Base-by-base conservation (phyloP, 441 rosid species). In the Manihot esculenta region DNA sequence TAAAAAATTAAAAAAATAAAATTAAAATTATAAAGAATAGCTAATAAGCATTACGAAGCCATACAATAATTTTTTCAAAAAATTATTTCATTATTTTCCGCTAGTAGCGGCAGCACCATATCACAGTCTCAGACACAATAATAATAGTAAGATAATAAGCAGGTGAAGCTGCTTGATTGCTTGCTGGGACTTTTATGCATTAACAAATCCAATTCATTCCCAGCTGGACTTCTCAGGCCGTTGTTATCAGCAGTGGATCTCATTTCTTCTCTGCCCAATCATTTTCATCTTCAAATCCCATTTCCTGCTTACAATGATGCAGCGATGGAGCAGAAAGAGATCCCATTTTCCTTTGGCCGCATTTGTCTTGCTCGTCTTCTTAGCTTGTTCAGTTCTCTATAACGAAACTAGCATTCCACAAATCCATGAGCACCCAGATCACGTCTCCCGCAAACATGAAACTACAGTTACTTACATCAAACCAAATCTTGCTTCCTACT, bases 251-350 rank as follows among this genome's bases (percentile, higher is more conserved):
- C 6, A 5, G 18, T 5, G 27, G 61, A 26, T 30, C 61, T 56
- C 18, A 56, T 12, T 17, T 21, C 18, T 20, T 12, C 30, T 21
- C 18, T 20, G 26, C 1, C 15, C 53, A 1, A 1, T 11, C 23
- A 33, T 20, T 1, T 6, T 47, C 54, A 45, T 18, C 17, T 42
- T 23, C 24, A 50, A n/a, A 5, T 10, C 41, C 15, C 57, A 2
- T 44, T 27, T 9, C 27, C 20, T 38, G 30, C 24, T 44, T 11
- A 23, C 26, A 44, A 84, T 80, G 87, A 83, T 84, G 83, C 90
- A 81, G 83, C 87, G 88, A 84, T 90, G 97, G 88, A 85, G 63
- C 80, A 82, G 88, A 62, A 94, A 78, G 79, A 92, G 80, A 82
- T 75, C 85, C 78, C 94, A 84, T 12, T 75, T 88, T 60, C 97